Evolutionary conservation across 164 flowering plant species (phyloP), one percentile per base, ranked within the genome.

Genomic region (Hamamelis virginiana): DNA sequence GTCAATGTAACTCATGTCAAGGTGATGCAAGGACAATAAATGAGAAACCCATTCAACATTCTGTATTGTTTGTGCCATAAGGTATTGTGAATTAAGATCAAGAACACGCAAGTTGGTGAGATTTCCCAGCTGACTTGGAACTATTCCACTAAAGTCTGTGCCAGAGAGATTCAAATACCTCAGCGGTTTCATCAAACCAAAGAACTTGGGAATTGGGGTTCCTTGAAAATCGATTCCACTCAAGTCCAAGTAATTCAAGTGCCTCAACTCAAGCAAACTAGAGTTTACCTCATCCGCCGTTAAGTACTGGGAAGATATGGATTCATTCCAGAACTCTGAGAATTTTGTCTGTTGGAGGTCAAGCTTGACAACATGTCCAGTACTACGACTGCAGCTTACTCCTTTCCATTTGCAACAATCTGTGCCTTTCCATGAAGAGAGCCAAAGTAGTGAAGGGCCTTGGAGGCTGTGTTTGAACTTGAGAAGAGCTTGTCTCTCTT

Each of bases 361-460:
- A 12, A 73, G 72, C 38, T 14, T 53, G 14, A 27, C 5, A 8
- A 72, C 75, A 52, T 66, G 52, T 10, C 68, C 67, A 0, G 46
- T 68, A n/a, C 0, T 68, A n/a, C n/a, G n/a, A 45, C 26, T 62
- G 55, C 76, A 73, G 1, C 16, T 6, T 14, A 73, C 27, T 0
- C 72, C 76, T 14, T 21, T 18, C 76, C 72, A 73, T 26, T 18
- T 22, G 59, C 72, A 63, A 52, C 76, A 73, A 4, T 33, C 41
- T 2, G 41, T 33, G 41, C 6, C 6, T 33, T 33, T 6, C 41
- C 41, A 33, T 2, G 41, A 33, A 33, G 41, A 33, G 41, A 33
- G 41, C 41, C 41, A 2, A 33, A 2, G 41, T 33, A 2, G 41
- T 33, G 41, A 33, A 33, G 41, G 41, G 41, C 6, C 41, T 33